Percentiles rank a stretch among this genome's conserved stretches.
These are phyloP conservation scores for Chaetomium cochliodes DNA, from an alignment of 495 filamentous ascomycete genomes.

Conservation along the genomic window DNA sequence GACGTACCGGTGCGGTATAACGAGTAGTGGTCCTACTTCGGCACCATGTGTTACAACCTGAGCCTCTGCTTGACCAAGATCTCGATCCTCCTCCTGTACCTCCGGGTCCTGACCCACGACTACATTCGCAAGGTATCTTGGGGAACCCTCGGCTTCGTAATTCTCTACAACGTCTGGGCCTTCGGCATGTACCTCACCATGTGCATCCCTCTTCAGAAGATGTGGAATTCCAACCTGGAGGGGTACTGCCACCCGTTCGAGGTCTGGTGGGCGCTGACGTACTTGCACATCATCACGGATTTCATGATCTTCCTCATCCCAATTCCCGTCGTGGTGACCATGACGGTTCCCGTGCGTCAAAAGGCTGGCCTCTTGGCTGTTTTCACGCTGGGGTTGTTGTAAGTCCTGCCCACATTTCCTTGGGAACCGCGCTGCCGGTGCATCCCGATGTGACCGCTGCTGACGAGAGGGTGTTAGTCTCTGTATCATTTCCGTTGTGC, in stretches of 20 bases:
- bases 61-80: conserved; percentile 37
- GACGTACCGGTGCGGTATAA: neutral
- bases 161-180: conserved; percentile 29
- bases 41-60: conserved; percentile 23
- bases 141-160: conserved; percentile 28
- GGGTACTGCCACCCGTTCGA: conserved; percentile 35
- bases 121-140: conserved; percentile 20
- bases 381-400: conserved; percentile 26
- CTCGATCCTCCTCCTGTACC: conserved; percentile 47
- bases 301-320: conserved; percentile 43
- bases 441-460: neutral
- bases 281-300: conserved; percentile 42
- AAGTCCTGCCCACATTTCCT: neutral
- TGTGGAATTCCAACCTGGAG: conserved; percentile 31
- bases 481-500: conserved; percentile 28
- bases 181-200: conserved; percentile 31
- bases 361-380: conserved; percentile 29
- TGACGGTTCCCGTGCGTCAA: conserved; percentile 41
- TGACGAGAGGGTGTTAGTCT: conserved; percentile 12
- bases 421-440: neutral
- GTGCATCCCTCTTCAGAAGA: conserved; percentile 33
- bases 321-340: conserved; percentile 47
- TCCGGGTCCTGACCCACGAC: conserved; percentile 39
- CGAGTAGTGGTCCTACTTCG: conserved; percentile 5
- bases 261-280: conserved; percentile 40